Evolutionary conservation across 164 flowering plant genomes (phyloP).

Genomic region (Buxus sempervirens): DNA sequence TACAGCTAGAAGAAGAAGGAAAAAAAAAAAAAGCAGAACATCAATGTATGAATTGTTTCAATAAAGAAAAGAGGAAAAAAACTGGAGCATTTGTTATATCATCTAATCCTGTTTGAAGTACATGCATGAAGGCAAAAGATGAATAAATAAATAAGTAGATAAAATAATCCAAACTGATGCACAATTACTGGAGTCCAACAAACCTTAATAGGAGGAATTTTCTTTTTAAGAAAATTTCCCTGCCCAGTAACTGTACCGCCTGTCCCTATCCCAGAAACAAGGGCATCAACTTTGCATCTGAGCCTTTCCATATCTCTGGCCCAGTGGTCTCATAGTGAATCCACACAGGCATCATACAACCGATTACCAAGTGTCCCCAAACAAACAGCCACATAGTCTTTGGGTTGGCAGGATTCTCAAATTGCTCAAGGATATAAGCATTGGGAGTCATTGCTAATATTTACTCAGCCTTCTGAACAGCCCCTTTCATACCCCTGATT

Average conservation of each 20-base stretch:
- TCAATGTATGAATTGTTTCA: neutral
- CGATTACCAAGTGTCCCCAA: neutral
- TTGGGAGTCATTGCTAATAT: slow-evolving; percentile 33
- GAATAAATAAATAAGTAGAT: neutral
- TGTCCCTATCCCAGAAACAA: slow-evolving; percentile 41
- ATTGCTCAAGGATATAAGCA: slow-evolving; percentile 31
- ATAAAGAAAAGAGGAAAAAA: neutral
- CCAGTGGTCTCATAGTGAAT: slow-evolving; percentile 44
- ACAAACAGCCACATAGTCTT: slow-evolving; percentile 18
- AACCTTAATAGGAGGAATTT: slow-evolving; percentile 37
- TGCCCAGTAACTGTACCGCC: slow-evolving; percentile 37
- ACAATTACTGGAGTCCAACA: neutral
- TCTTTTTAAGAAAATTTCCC: slow-evolving; percentile 36
- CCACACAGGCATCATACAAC: slow-evolving; percentile 12
- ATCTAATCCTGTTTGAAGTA: neutral
- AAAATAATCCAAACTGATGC: neutral
- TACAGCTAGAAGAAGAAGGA: slow-evolving; percentile 27
- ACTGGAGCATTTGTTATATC: neutral
- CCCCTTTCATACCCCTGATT: slow-evolving; percentile 32
- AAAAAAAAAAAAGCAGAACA: neutral
- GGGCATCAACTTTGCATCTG: slow-evolving; percentile 32
- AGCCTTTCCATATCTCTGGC: slow-evolving; percentile 36
- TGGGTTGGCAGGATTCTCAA: slow-evolving; percentile 45
- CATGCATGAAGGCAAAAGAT: neutral
- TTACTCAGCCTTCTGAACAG: slow-evolving; percentile 33